Conservation (phyloP, 352 stramenopile species). For the Globisporangium solare region DNA sequence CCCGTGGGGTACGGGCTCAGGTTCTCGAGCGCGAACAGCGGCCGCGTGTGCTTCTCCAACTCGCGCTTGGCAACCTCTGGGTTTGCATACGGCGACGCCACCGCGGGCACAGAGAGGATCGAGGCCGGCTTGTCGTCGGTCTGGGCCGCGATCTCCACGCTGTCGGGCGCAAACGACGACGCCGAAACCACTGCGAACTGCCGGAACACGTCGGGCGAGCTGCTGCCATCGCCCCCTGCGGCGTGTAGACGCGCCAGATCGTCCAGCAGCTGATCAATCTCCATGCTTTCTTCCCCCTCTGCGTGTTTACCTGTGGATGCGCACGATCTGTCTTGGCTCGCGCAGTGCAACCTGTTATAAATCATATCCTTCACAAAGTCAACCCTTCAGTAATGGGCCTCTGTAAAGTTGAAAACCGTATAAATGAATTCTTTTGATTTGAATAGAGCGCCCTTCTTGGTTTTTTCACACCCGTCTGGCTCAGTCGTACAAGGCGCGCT, state of each 20-base stretch:
- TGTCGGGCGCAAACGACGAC: constrained; percentile 38
- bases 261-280: constrained; percentile 30
- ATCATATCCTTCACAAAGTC: not conserved
- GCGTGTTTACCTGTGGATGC: not conserved
- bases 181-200: constrained; percentile 43
- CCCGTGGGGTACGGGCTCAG: constrained; percentile 28
- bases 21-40: constrained; percentile 39
- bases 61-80: constrained; percentile 16
- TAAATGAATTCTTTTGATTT: not conserved
- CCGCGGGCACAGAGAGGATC: constrained; percentile 37
- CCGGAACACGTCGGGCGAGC: constrained; percentile 18
- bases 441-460: constrained; percentile 1
- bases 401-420: not conserved
- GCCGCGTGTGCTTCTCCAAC: constrained; percentile 22
- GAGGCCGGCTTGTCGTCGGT: constrained; percentile 5
- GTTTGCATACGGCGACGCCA: constrained; percentile 32
- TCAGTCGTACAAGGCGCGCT: not conserved
- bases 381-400: not conserved
- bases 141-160: constrained; percentile 39
- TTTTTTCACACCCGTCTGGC: not conserved
- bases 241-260: constrained; percentile 33
- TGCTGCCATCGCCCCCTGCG: not conserved
- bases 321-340: not conserved
- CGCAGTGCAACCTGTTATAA: not conserved
- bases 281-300: constrained; percentile 3